These are phyloP conservation scores for Candida pseudoviswanathii DNA, from an alignment of 1,139 yeast genomes.

Conservation along the genomic window DNA sequence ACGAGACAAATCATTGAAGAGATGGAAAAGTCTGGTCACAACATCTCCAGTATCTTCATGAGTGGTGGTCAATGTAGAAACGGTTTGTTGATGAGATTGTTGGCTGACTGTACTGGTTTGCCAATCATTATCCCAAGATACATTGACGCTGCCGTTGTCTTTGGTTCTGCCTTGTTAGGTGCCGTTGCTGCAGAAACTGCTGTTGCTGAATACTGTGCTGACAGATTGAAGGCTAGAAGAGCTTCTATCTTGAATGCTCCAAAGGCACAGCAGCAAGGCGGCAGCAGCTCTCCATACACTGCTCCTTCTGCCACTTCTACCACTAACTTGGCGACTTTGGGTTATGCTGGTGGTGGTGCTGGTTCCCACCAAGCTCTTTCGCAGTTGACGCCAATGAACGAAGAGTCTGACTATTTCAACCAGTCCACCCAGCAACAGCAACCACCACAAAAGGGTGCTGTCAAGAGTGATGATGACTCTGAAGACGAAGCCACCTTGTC, in stretches of 20 bases:
- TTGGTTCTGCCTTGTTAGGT: constrained; percentile 92
- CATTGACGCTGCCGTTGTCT: constrained; percentile 95
- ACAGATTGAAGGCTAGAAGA: constrained; percentile 43
- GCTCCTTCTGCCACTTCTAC: constrained; percentile 74
- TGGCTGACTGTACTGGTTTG: constrained; percentile 91
- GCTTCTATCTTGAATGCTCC: constrained; percentile 34
- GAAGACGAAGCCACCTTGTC: constrained; percentile 54
- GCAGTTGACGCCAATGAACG: constrained; percentile 53
- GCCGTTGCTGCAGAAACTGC: constrained; percentile 83
- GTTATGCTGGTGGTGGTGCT: constrained; percentile 28
- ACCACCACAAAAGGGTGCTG: constrained; percentile 5
- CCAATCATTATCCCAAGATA: constrained; percentile 94
- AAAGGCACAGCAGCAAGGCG: constrained; percentile 24
- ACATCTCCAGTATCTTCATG: constrained; percentile 75
- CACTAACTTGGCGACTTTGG: constrained; percentile 58
- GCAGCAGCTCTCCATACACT: constrained; percentile 67
- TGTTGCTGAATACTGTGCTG: constrained; percentile 38
- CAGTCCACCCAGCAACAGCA: constrained; percentile 28
- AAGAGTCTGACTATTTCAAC: constrained; percentile 50
- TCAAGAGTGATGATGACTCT: constrained; percentile 29
- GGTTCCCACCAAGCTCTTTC: constrained; percentile 30
- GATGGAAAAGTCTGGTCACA: constrained; percentile 80
- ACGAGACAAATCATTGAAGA: constrained; percentile 91
- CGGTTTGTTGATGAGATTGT: constrained; percentile 79
- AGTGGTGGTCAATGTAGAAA: constrained; percentile 98